Evolutionary conservation across 306 rosid species (phyloP), one percentile per base, ranked within the genome.

Genomic region (Parietaria judaica): DNA sequence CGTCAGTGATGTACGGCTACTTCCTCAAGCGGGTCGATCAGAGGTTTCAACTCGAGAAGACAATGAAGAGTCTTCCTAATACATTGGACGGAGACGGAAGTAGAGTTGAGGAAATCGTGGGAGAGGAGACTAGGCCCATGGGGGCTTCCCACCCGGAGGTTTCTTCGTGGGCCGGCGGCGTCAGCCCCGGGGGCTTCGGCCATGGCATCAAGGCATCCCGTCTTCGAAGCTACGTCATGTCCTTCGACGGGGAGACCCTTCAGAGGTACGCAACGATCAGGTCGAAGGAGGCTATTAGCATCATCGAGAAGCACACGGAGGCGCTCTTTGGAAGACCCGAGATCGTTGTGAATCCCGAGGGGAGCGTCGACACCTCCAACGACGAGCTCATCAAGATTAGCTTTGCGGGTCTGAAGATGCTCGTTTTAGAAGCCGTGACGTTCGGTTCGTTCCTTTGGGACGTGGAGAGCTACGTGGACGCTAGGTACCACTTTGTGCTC

Each of bases 371-470:
- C 76, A 63, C 95, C 75, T 84, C 82, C 0, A 83, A 85, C 39
- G 90, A 84, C 52, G 87, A 84, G 54, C 75, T 14, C 61, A 69
- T 87, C 74, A 85, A 81, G 76, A 87, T 90, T 38, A 87, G 97
- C 85, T 81, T 90, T 63, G 87, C 87, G 13, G 88, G 94, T 60
- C 69, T 90, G 81, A 85, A 78, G 79, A 79, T 88, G 68, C 88
- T 90, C 60, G 81, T 90, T 65, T 66, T 90, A 75, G 96, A 90
- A 67, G 95, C 97, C 65, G 88, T 87, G 43, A 85, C 97, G 17
- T 90, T 87, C 61, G 97, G 96, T 67, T 83, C 96, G 34, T 87
- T 90, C 68, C 91, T 90, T 15, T 90, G 97, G 97, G 97, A 90
- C 59, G 94, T 87, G 11, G 96, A 90, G 76, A 81, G 94, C 87